These are phyloP conservation scores for Ogataea philodendri DNA, from an alignment of 805 yeast genomes.

Conservation along the genomic window DNA sequence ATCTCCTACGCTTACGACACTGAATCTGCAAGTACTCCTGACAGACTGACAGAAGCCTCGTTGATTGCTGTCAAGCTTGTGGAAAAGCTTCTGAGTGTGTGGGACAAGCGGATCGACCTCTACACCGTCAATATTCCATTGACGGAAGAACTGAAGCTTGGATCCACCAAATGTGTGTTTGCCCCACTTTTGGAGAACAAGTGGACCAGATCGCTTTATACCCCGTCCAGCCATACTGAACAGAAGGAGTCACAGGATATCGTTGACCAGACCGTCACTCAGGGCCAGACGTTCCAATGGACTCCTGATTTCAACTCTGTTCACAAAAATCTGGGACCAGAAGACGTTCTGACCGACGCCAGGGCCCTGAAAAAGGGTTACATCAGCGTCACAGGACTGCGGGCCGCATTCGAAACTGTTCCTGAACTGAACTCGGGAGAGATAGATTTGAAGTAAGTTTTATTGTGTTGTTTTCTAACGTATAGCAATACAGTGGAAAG, in stretches of 20 bases:
- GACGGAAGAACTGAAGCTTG: conserved; percentile 46
- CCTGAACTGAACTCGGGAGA: conserved; percentile 52
- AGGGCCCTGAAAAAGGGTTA: conserved; percentile 63
- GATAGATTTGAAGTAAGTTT: conserved; percentile 46
- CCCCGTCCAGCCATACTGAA: conserved; percentile 11
- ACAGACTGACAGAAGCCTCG: conserved; percentile 62
- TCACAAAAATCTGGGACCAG: conserved; percentile 47
- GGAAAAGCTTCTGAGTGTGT: conserved; percentile 52
- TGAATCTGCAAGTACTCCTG: conserved; percentile 45
- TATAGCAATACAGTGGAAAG: conserved; percentile 9
- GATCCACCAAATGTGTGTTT: conserved; percentile 59
- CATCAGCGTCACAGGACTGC: conserved; percentile 65
- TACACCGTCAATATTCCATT: conserved; percentile 87
- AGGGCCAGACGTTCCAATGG: conserved; percentile 67
- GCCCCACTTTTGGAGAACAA: conserved; percentile 79
- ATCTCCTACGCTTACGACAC: conserved; percentile 78
- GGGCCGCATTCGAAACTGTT: conserved; percentile 66
- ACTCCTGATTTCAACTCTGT: conserved; percentile 74
- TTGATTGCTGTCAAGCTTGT: conserved; percentile 63
- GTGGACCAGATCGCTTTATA: conserved; percentile 52
- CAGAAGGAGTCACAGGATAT: conserved; percentile 36
- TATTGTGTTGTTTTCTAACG: conserved; percentile 7
- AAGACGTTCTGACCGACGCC: conserved; percentile 59
- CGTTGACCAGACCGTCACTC: conserved; percentile 43
- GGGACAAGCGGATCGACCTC: conserved; percentile 62